Evolutionary conservation across 306 rosid genomes (phyloP).

Genomic region (Dryas octopetala): DNA sequence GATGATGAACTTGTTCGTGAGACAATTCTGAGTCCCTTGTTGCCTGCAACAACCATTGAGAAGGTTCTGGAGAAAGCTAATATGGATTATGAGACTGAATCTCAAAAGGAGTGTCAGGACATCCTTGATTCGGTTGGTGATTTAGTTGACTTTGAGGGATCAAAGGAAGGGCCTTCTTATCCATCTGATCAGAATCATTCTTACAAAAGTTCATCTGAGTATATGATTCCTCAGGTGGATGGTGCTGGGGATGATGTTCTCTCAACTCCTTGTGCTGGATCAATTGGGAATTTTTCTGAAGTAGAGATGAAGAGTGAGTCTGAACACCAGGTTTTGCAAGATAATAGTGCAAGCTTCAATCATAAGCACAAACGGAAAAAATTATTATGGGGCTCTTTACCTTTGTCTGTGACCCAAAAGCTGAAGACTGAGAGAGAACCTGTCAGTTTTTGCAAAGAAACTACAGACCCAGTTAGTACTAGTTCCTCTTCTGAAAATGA

Average conservation of each 20-base stretch:
- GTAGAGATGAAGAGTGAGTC: slow-evolving; percentile 37
- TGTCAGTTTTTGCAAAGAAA: slow-evolving; percentile 27
- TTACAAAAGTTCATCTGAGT: slow-evolving; percentile 33
- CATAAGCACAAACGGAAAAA: slow-evolving; percentile 47
- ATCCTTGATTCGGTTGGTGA: slow-evolving; percentile 84
- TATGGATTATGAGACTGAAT: slow-evolving; percentile 70
- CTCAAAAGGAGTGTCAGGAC: slow-evolving; percentile 94
- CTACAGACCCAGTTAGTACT: slow-evolving; percentile 32
- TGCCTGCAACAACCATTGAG: slow-evolving; percentile 69
- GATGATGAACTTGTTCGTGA: slow-evolving; percentile 87
- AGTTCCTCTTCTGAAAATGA: slow-evolving; percentile 34
- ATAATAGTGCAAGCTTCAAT: slow-evolving; percentile 31
- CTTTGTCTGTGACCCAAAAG: slow-evolving; percentile 43
- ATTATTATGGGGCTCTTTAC: slow-evolving; percentile 66
- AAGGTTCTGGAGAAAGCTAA: slow-evolving; percentile 77
- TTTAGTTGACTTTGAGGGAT: slow-evolving; percentile 47
- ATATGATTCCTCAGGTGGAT: slow-evolving; percentile 64
- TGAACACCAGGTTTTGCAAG: slow-evolving; percentile 30
- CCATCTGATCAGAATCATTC: slow-evolving; percentile 33
- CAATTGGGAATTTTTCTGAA: slow-evolving; percentile 42
- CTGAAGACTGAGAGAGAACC: slow-evolving; percentile 28
- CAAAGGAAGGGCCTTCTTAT: slow-evolving; percentile 36
- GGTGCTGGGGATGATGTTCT: slow-evolving; percentile 56
- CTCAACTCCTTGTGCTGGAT: slow-evolving; percentile 47
- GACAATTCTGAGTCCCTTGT: slow-evolving; percentile 70